A percentile compares a stretch with the other conserved stretches of the same genome.
phyloP scores from a whole-genome alignment of 2,329 filamentous ascomycete genomes.

The Helicocarpus griseus region DNA sequence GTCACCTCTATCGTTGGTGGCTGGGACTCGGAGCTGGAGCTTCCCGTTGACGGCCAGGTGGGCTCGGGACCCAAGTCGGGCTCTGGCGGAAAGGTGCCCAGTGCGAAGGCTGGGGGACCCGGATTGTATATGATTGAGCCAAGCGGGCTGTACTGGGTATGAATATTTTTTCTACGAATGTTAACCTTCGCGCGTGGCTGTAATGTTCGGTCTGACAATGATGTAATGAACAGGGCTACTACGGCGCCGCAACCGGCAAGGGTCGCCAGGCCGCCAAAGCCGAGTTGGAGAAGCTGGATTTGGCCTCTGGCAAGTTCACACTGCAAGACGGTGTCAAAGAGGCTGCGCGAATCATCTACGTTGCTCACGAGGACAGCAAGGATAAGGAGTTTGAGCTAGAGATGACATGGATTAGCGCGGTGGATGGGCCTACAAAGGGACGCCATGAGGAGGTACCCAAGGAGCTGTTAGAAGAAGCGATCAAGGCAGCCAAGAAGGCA shows the following conservation, averaged over 20 bases:
- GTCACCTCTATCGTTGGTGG: slow-evolving; percentile 91
- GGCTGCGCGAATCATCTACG: slow-evolving; percentile 92
- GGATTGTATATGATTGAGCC: slow-evolving; percentile 99
- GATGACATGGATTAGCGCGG: slow-evolving; percentile 92
- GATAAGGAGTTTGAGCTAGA: slow-evolving; percentile 99
- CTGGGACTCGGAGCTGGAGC: slow-evolving; percentile 80
- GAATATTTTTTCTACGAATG: slow-evolving; percentile 12
- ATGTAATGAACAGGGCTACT: slow-evolving; percentile 59
- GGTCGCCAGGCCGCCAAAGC: slow-evolving; percentile 94
- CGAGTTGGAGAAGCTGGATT: slow-evolving; percentile 94
- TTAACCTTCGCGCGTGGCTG: neutral
- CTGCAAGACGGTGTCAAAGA: slow-evolving; percentile 87
- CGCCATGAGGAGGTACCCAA: slow-evolving; percentile 88
- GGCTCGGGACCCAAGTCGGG: slow-evolving; percentile 69
- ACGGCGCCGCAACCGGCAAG: slow-evolving; percentile 94
- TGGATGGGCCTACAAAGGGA: slow-evolving; percentile 81
- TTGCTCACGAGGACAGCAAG: slow-evolving; percentile 97
- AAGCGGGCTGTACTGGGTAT: slow-evolving; percentile 85
- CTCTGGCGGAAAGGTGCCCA: slow-evolving; percentile 70
- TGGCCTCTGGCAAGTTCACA: slow-evolving; percentile 65
- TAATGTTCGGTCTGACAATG: slow-evolving; percentile 16
- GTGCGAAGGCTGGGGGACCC: slow-evolving; percentile 74
- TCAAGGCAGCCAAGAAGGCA: slow-evolving; percentile 82
- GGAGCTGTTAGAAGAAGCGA: slow-evolving; percentile 81
- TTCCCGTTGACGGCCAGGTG: slow-evolving; percentile 82